Percentiles rank a stretch among this genome's conserved stretches.
phyloP scores from a whole-genome alignment of 805 yeast genomes.

The Lipomyces sp. region DNA sequence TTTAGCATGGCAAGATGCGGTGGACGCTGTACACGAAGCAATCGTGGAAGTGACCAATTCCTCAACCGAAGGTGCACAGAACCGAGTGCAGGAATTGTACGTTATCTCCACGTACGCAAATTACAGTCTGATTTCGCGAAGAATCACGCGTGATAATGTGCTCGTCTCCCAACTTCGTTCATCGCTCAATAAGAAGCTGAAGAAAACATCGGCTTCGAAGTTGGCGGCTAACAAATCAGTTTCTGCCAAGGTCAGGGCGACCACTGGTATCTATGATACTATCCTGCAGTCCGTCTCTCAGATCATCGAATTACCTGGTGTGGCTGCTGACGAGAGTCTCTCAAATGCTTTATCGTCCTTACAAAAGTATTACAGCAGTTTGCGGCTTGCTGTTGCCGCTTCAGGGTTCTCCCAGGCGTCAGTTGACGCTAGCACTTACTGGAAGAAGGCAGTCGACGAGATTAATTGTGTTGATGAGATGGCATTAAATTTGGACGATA shows the following conservation, averaged over 20 bases:
- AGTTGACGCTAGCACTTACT: conserved; percentile 28
- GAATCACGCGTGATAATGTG: conserved; percentile 68
- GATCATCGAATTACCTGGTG: conserved; percentile 86
- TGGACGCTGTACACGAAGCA: conserved; percentile 62
- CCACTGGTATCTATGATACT: conserved; percentile 55
- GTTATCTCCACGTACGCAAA: conserved; percentile 75
- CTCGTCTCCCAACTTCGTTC: conserved; percentile 24
- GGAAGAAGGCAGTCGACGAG: conserved; percentile 32
- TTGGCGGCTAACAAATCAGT: conserved; percentile 11
- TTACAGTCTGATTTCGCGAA: conserved; percentile 66
- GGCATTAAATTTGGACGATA: conserved; percentile 26
- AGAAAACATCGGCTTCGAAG: not conserved
- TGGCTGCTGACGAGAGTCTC: conserved; percentile 78
- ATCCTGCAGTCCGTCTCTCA: conserved; percentile 60
- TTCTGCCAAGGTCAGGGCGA: conserved; percentile 40
- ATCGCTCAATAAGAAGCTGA: conserved; percentile 19
- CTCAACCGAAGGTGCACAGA: conserved; percentile 50
- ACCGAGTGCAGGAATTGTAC: conserved; percentile 65
- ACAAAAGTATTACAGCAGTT: conserved; percentile 52
- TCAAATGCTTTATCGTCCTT: conserved; percentile 58
- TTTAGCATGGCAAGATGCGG: conserved; percentile 70
- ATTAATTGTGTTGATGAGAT: conserved; percentile 30
- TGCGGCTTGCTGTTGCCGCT: conserved; percentile 34
- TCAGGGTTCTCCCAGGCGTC: conserved; percentile 24
- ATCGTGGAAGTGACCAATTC: conserved; percentile 42